Evolutionary conservation across 768 basidiomycete genomes (phyloP).

Genomic region (Thelephora ganbajun): DNA sequence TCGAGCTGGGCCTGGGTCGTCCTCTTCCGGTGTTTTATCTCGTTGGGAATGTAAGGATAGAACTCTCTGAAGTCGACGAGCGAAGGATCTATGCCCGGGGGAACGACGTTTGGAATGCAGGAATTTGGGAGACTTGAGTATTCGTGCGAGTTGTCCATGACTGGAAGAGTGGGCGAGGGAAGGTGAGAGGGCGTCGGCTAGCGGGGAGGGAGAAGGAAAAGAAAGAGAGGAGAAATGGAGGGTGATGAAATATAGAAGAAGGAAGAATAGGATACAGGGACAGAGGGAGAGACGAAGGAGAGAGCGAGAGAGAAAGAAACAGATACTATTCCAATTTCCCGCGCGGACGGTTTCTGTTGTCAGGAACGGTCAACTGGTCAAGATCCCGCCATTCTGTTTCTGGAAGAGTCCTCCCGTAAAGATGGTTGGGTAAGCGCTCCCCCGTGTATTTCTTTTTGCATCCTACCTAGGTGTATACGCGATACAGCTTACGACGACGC

Average conservation of each 20-base stretch:
- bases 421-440: too few species aligned
- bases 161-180: not conserved
- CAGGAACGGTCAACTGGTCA: too few species aligned
- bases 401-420: too few species aligned
- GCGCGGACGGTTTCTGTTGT: too few species aligned
- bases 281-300: slow-evolving; percentile 1
- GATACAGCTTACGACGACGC: too few species aligned
- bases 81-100: slow-evolving; percentile 46
- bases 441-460: too few species aligned
- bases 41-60: slow-evolving; percentile 80
- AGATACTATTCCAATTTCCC: not conserved
- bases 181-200: slow-evolving; percentile 4
- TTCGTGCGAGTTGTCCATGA: slow-evolving; percentile 4
- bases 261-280: not conserved
- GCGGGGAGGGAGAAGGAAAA: slow-evolving; percentile 17
- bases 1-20: slow-evolving; percentile 83
- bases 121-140: slow-evolving; percentile 14
- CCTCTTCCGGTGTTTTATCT: slow-evolving; percentile 88
- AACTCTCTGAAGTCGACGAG: slow-evolving; percentile 72
- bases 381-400: too few species aligned
- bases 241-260: not conserved
- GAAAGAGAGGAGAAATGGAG: slow-evolving; percentile 10
- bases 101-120: slow-evolving; percentile 33
- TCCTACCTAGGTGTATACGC: too few species aligned
- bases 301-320: not conserved